phyloP scores from a whole-genome alignment of 2,329 filamentous ascomycete species.

The Blastomyces silverae region DNA sequence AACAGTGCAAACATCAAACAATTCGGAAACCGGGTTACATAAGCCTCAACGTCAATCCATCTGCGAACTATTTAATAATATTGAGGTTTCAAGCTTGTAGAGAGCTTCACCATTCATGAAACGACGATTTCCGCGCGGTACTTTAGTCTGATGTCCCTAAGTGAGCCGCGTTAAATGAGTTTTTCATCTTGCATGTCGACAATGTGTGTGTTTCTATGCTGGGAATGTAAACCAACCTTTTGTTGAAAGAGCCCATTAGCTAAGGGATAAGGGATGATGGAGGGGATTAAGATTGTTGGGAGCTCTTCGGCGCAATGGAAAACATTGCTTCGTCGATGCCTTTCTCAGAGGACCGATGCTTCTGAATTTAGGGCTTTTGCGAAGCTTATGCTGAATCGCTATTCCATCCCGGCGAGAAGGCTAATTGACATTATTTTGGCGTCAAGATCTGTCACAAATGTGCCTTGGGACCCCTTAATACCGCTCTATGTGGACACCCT shows the following conservation, averaged over 20 bases:
- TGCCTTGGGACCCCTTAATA: slow-evolving; percentile 40
- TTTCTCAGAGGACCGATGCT: slow-evolving; percentile 18
- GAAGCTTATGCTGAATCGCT: slow-evolving; percentile 31
- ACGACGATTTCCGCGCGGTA: background rate
- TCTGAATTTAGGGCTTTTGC: slow-evolving; percentile 36
- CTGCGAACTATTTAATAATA: background rate
- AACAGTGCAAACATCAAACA: background rate
- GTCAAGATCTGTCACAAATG: slow-evolving; percentile 28
- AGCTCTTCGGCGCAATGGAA: slow-evolving; percentile 17
- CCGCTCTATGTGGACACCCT: slow-evolving; percentile 38
- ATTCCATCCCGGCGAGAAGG: slow-evolving; percentile 29
- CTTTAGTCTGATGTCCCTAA: background rate
- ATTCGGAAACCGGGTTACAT: background rate
- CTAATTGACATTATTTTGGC: slow-evolving; percentile 35
- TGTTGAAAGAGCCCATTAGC: background rate
- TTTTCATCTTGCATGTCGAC: background rate
- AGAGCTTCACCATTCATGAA: background rate
- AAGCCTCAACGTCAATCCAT: background rate
- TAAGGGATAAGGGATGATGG: background rate
- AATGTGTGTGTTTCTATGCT: background rate
- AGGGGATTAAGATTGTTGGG: background rate
- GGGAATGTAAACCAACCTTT: background rate
- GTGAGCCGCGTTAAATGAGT: background rate
- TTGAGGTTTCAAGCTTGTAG: background rate
- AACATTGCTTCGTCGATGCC: slow-evolving; percentile 18